These are phyloP conservation scores for Coix lacrymajobi DNA, from an alignment of 176 grass and related monocot species.

Conservation along the genomic window DNA sequence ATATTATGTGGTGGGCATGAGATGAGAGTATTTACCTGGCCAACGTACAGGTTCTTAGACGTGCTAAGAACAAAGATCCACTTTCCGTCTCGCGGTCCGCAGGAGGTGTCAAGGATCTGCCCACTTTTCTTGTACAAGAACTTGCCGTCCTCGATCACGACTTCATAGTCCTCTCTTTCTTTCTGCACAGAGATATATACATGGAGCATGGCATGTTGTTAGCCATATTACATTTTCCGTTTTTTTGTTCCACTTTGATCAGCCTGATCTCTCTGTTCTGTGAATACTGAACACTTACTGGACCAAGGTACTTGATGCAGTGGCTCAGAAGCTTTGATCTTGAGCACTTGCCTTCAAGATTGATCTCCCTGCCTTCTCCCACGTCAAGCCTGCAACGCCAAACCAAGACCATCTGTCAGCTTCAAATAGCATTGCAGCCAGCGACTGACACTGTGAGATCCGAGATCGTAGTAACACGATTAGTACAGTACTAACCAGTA, in stretches of 20 bases:
- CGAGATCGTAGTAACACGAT: not conserved
- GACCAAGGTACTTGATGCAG: conserved; percentile 96
- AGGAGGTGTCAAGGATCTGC: conserved; percentile 41
- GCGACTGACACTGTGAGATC: not conserved
- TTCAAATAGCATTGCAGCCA: not conserved
- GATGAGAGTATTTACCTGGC: conserved; percentile 50
- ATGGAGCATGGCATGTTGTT: not conserved
- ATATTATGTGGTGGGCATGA: not conserved
- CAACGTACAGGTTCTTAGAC: conserved; percentile 66
- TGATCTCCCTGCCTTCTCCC: conserved; percentile 80
- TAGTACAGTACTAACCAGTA: conserved; percentile 56
- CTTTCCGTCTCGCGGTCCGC: conserved; percentile 45
- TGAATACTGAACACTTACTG: conserved; percentile 49
- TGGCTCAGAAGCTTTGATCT: conserved; percentile 67
- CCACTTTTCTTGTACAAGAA: conserved; percentile 65
- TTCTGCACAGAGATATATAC: conserved; percentile 40
- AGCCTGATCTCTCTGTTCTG: not conserved
- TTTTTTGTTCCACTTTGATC: not conserved
- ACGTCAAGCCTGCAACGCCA: conserved; percentile 63
- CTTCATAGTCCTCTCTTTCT: conserved; percentile 88
- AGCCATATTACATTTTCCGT: not conserved
- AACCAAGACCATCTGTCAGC: conserved; percentile 3
- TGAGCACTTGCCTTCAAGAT: conserved; percentile 54
- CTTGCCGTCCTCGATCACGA: conserved; percentile 59
- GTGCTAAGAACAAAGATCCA: conserved; percentile 98